Base-by-base conservation (phyloP, 192 early-diverging fungal genomes). In the Entomortierella beljakovae region DNA sequence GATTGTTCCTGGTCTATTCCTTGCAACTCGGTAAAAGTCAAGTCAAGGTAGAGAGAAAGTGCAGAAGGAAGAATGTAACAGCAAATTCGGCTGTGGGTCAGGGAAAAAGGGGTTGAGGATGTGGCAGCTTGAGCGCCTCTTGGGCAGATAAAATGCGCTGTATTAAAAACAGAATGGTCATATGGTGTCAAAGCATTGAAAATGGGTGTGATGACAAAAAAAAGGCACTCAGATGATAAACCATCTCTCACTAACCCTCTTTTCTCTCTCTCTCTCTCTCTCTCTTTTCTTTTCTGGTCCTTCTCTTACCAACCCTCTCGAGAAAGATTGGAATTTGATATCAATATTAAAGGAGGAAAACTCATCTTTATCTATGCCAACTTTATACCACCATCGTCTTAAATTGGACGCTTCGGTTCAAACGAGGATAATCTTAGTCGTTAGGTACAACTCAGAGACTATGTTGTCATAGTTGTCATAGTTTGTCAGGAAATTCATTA, bases 381-480 rank as follows among this genome's bases (percentile, higher is more conserved):
- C 55, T 33, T 64, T 63, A 62, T n/a, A n/a, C 60, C 55, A 55
- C 55, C 61, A 52, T 52, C 67, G 26, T 25, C 37, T 46, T 20
- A 25, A 40, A 10, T 10, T 16, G 51, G 5, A 31, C n/a, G 3
- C 2, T 28, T 18, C 40, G 38, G 68, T n/a, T 46, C 34, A 55
- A 70, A 61, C 52, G 40, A 38, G 68, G 68, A 70, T 70, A 34
- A 42, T 50, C 9, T 23, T n/a, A 46, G 15, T 10, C 43, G 15
- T 46, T 46, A 46, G 43, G 15, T 2, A 37, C 32, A 20, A 35
- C 33, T 37, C 28, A 11, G 37, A 40, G 13, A 40, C n/a, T n/a
- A n/a, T n/a, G n/a, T n/a, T n/a, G n/a, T 25, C 5, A 9, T 9
- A 26, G 7, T 9, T 40, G 7, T 40, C 37, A 46, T 20, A 20